Percentiles rank a stretch among this genome's conserved stretches.
Conservation (phyloP, 1,284 basidiomycete genomes). For the Pseudomicrostroma phylloplanum region DNA sequence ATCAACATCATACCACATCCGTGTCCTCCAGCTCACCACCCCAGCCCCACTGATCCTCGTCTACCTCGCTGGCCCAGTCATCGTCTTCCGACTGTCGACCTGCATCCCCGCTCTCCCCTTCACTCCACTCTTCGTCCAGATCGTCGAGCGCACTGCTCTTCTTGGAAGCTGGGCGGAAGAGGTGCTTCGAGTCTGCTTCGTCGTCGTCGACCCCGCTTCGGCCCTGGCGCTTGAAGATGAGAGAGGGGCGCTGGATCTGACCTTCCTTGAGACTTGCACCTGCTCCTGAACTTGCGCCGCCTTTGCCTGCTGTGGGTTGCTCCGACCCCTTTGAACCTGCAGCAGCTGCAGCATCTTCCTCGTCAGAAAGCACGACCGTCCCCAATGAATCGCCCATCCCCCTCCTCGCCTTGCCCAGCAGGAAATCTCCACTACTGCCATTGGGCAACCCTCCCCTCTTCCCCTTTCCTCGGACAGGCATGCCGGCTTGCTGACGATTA, state of each 20-base stretch:
- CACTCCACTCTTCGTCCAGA: no score
- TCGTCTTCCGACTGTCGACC: constrained; percentile 10
- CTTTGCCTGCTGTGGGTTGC: neutral
- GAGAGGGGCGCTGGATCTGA: neutral
- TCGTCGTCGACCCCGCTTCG: constrained; percentile 4
- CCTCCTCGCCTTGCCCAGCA: constrained; percentile 4
- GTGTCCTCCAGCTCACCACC: constrained; percentile 20
- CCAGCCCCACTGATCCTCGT: constrained; percentile 24
- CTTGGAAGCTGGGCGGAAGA: no score
- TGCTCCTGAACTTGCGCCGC: neutral
- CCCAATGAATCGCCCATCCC: neutral
- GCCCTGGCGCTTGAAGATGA: neutral
- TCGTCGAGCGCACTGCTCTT: no score
- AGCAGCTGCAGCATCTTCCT: neutral
- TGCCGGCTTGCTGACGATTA: neutral
- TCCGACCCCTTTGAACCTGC: neutral
- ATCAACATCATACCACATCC: constrained; percentile 12
- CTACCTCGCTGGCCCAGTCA: constrained; percentile 27
- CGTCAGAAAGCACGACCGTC: neutral
- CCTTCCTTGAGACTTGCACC: neutral
- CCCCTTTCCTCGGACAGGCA: neutral
- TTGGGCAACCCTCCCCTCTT: neutral
- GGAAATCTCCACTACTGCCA: neutral
- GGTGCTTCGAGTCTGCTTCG: neutral
- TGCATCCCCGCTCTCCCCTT: no score